Evolutionary conservation across 139 green algal species (phyloP), one percentile per base, ranked within the genome.

Genomic region (Tetraselmis chui): DNA sequence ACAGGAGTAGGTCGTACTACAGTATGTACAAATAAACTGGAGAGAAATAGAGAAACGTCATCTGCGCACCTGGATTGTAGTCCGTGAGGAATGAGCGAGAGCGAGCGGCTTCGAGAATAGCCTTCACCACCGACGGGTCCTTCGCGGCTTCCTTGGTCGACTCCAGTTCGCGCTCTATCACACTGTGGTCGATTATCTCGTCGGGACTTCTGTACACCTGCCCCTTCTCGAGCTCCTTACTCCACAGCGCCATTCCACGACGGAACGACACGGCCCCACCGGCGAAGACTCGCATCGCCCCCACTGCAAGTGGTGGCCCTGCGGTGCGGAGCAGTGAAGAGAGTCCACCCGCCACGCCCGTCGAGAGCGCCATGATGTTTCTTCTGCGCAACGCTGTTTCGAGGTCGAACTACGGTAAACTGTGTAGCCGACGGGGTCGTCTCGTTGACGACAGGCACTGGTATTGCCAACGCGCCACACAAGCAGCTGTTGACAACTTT

Each of bases 51-150:
- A n/a, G n/a, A n/a, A n/a, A n/a, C n/a, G n/a, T n/a, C n/a, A n/a
- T n/a, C n/a, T n/a, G n/a, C 5, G 11, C 80, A 90, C 86, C 88
- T 31, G 88, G 88, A 29, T 84, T 84, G 79, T 75, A 81, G 78
- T 89, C 80, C n/a, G 79, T 89, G n/a, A 93, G 82, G 76, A 93
- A 91, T 0, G 84, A 84, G 26, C 86, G 86, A 28, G 91, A 87
- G 80, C 87, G 89, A 29, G 90, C 90, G 30, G 87, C 87, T 11
- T 83, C 80, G 29, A 93, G 80, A 75, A 93, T 93, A 11, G 82
- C 84, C 11, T 76, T 45, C 29, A 92, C 85, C 0, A 81, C 79
- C 0, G 28, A 79, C 0, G 80, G 31, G 83, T 93, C 89, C 78
- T 90, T 88, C 26, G 90, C 83, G 24, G 78, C 31, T 29, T 79